A percentile compares a stretch with the other conserved stretches of the same genome.
Conservation (phyloP, 1,284 basidiomycete species). For the Naganishia sp. region DNA sequence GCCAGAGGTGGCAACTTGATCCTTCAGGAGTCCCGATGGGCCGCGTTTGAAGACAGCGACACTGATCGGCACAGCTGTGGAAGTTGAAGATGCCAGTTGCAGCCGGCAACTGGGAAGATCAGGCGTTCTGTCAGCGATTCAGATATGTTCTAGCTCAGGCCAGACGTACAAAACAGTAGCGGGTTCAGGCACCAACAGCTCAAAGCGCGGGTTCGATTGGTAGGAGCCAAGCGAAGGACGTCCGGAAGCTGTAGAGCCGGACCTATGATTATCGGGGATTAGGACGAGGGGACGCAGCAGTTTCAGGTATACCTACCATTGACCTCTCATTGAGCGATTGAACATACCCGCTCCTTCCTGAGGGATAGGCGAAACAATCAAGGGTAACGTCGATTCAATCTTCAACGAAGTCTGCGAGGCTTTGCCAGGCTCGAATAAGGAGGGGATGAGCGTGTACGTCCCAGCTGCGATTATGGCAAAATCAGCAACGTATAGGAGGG, state of each 20-base stretch:
- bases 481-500: neutral
- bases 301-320: too few relatives aligned
- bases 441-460: conserved; percentile 77
- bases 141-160: neutral
- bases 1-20: conserved; percentile 68
- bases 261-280: conserved; percentile 55
- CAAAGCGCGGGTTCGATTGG: conserved; percentile 67
- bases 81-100: conserved; percentile 29
- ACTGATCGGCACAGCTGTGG: conserved; percentile 44
- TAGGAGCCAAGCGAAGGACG: conserved; percentile 67
- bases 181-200: conserved; percentile 61
- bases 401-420: conserved; percentile 66
- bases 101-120: conserved; percentile 29
- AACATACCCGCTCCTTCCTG: conserved; percentile 93
- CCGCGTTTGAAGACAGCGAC: conserved; percentile 50
- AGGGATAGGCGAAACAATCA: conserved; percentile 53
- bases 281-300: too few relatives aligned
- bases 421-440: conserved; percentile 74
- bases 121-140: conserved; percentile 1
- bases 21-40: conserved; percentile 46
- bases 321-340: conserved; percentile 45
- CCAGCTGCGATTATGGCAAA: conserved; percentile 60
- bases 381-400: conserved; percentile 63
- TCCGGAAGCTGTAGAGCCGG: conserved; percentile 62
- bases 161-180: conserved; percentile 64